Conservation (phyloP, 345 rosid genomes). For the Populus pruinosa region DNA sequence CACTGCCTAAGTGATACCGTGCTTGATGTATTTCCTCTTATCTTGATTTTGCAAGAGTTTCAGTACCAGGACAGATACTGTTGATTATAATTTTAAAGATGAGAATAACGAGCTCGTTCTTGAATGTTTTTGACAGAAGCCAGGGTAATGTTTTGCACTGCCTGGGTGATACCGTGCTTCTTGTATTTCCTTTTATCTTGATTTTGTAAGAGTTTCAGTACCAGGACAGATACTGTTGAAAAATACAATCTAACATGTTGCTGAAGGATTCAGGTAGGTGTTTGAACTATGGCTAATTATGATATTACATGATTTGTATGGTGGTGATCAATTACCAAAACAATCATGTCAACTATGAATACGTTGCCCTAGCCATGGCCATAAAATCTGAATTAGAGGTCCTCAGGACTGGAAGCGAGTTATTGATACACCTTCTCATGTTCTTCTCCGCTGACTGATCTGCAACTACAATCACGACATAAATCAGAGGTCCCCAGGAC, state of each 20-base stretch:
- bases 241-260: background rate
- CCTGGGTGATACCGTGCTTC: background rate
- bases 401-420: slow-evolving; percentile 63
- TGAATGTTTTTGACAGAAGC: slow-evolving; percentile 9
- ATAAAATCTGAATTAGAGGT: slow-evolving; percentile 44
- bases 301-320: background rate
- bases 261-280: background rate
- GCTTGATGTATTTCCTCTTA: slow-evolving; percentile 21
- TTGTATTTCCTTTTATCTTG: slow-evolving; percentile 20
- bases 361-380: background rate
- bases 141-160: background rate
- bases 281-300: background rate
- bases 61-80: background rate
- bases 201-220: slow-evolving; percentile 8
- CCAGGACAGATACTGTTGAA: background rate
- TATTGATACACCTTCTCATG: slow-evolving; percentile 68
- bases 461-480: slow-evolving; percentile 15
- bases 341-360: background rate
- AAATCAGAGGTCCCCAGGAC: background rate
- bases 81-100: slow-evolving; percentile 4
- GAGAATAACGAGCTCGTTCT: slow-evolving; percentile 17
- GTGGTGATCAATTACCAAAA: background rate
- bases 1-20: background rate
- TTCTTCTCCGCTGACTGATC: slow-evolving; percentile 73
- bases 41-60: slow-evolving; percentile 10